These are phyloP conservation scores for Biscutella laevigata DNA, from an alignment of 441 rosid genomes.

Conservation along the genomic window DNA sequence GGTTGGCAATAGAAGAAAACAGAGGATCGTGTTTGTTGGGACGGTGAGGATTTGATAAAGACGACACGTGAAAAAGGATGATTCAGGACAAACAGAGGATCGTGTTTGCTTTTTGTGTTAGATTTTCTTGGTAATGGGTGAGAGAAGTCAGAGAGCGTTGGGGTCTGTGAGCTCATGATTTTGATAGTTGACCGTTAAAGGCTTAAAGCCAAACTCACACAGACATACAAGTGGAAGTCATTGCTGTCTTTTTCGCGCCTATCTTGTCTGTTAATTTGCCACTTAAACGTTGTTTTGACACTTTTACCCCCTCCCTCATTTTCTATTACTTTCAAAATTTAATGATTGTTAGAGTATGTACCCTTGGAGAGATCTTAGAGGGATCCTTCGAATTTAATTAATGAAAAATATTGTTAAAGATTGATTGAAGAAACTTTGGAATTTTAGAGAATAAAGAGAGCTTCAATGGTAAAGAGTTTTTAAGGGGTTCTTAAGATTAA, in stretches of 20 bases:
- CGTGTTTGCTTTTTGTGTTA: not conserved
- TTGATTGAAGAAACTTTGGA: no score
- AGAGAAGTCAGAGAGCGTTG: slow-evolving; percentile 24
- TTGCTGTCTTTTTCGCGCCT: slow-evolving; percentile 28
- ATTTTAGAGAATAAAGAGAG: no score
- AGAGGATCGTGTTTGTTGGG: slow-evolving; percentile 25
- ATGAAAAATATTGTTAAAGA: no score
- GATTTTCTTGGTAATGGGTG: slow-evolving; percentile 17
- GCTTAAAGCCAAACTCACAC: no score
- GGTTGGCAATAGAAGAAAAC: slow-evolving; percentile 18
- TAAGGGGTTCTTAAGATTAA: no score
- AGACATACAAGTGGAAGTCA: slow-evolving; percentile 14
- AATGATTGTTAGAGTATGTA: no score
- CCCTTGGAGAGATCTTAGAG: no score
- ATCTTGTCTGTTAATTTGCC: slow-evolving; percentile 16
- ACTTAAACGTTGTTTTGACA: slow-evolving; percentile 7
- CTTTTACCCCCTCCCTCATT: slow-evolving; percentile 1
- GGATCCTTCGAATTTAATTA: no score
- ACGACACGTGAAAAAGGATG: slow-evolving; percentile 33
- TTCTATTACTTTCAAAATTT: no score
- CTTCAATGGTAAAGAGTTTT: no score
- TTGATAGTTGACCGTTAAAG: slow-evolving; percentile 29
- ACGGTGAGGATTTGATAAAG: slow-evolving; percentile 34
- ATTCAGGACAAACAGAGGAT: slow-evolving; percentile 17
- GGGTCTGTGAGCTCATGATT: slow-evolving; percentile 23